Conservation (phyloP, 73 alveolate genomes). For the Tetrahymena borealis region DNA sequence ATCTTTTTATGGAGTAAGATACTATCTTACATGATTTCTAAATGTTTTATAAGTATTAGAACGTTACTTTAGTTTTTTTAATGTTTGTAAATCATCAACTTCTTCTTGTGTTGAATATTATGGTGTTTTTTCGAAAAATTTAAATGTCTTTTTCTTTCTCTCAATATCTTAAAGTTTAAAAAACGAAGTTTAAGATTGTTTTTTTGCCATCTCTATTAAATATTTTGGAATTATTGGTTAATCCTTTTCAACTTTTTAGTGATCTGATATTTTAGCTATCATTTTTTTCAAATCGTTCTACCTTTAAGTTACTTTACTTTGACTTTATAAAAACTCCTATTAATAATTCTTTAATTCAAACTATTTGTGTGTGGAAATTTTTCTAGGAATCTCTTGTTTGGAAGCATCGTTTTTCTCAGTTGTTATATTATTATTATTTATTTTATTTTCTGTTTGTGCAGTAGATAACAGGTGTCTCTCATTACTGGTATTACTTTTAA, state of each 20-base stretch:
- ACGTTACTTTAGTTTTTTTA: background rate
- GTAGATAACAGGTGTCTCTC: background rate
- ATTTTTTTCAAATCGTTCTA: background rate
- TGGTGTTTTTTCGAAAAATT: background rate
- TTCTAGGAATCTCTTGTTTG: background rate
- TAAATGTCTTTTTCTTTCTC: background rate
- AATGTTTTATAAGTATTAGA: background rate
- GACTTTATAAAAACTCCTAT: background rate
- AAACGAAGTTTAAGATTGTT: background rate
- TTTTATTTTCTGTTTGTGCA: background rate
- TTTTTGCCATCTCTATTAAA: background rate
- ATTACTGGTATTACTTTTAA: background rate
- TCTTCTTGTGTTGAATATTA: background rate
- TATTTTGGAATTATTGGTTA: background rate
- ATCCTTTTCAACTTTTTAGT: background rate
- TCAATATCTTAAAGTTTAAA: background rate
- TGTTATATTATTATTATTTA: background rate
- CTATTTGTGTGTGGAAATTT: no score
- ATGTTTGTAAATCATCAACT: background rate
- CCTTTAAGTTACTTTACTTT: background rate
- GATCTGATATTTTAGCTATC: background rate
- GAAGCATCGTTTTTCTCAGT: background rate
- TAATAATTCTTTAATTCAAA: background rate
- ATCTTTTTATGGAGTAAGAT: background rate
- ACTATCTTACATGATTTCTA: background rate